phyloP scores from a whole-genome alignment of 2,329 filamentous ascomycete genomes.

The Clathrospora elynae region DNA sequence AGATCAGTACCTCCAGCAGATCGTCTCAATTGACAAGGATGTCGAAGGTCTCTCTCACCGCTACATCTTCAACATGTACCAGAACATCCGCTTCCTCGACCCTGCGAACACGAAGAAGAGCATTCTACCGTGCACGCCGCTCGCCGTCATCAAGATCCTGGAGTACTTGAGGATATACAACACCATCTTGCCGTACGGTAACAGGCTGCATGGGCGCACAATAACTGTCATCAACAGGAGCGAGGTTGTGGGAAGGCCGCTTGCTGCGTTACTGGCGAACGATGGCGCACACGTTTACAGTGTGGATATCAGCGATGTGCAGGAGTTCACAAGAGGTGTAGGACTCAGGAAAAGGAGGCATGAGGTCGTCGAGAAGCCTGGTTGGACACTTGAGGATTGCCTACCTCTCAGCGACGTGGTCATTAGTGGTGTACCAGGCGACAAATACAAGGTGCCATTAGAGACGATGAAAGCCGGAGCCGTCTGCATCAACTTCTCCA shows the following conservation, averaged over 20 bases:
- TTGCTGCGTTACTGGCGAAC: conserved; percentile 92
- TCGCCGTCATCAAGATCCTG: conserved; percentile 95
- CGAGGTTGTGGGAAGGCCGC: conserved; percentile 90
- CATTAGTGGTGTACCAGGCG: conserved; percentile 87
- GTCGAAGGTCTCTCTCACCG: conserved; percentile 93
- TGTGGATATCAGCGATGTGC: conserved; percentile 88
- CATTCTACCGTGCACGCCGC: conserved; percentile 91
- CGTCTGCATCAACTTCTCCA: conserved; percentile 99
- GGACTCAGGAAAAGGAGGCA: conserved; percentile 86
- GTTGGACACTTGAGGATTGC: conserved; percentile 78
- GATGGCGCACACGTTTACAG: conserved; percentile 96
- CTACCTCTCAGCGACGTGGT: conserved; percentile 90
- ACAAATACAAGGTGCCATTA: conserved; percentile 87
- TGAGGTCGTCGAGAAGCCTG: conserved; percentile 82
- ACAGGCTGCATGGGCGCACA: conserved; percentile 89
- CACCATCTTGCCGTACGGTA: conserved; percentile 87
- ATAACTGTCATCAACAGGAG: conserved; percentile 96
- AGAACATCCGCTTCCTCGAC: conserved; percentile 95
- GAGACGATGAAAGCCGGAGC: conserved; percentile 84
- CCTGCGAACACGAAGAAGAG: conserved; percentile 81
- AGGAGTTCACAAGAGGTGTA: conserved; percentile 87
- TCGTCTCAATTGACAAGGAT: conserved; percentile 87
- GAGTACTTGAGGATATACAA: conserved; percentile 98
- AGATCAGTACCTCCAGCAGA: conserved; percentile 95
- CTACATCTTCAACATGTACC: conserved; percentile 99